These are phyloP conservation scores for Seiridium cupressi DNA, from an alignment of 2,329 filamentous ascomycete genomes.

Conservation along the genomic window DNA sequence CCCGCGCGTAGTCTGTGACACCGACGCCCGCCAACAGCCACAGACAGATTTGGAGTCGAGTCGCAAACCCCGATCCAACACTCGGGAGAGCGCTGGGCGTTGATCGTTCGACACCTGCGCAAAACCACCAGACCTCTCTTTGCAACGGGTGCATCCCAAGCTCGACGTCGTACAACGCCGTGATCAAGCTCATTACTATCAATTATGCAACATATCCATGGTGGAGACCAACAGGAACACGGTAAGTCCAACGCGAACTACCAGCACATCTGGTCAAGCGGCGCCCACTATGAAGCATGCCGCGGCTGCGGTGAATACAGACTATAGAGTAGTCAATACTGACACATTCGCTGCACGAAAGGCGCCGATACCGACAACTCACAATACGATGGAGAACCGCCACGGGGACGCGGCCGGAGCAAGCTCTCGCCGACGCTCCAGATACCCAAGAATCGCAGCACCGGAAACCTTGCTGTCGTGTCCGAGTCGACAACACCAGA, in stretches of 20 bases:
- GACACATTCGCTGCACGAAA: conserved; percentile 17
- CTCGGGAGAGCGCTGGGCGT: neutral
- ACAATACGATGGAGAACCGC: conserved; percentile 34
- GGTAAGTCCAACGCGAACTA: conserved; percentile 29
- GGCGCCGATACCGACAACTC: conserved; percentile 38
- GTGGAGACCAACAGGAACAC: conserved; percentile 36
- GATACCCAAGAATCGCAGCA: conserved; percentile 64
- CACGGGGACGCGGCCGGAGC: conserved; percentile 31
- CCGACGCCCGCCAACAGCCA: neutral
- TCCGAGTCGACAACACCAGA: conserved; percentile 43
- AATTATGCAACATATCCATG: conserved; percentile 46
- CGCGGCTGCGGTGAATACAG: neutral
- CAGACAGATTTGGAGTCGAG: conserved; percentile 5
- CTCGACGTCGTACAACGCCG: neutral
- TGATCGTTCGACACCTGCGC: neutral
- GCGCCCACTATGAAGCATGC: neutral
- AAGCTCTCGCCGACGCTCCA: conserved; percentile 46
- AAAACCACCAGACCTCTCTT: neutral
- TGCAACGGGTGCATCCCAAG: neutral
- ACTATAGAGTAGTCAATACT: conserved; percentile 1
- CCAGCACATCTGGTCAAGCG: neutral
- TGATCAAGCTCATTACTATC: conserved; percentile 14
- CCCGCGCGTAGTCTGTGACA: neutral
- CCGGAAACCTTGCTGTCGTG: conserved; percentile 55
- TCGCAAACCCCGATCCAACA: neutral